A percentile compares a stretch with the other conserved stretches of the same genome.
Conservation (phyloP, 2,329 filamentous ascomycete genomes). For the Ampelomyces quisqualis region DNA sequence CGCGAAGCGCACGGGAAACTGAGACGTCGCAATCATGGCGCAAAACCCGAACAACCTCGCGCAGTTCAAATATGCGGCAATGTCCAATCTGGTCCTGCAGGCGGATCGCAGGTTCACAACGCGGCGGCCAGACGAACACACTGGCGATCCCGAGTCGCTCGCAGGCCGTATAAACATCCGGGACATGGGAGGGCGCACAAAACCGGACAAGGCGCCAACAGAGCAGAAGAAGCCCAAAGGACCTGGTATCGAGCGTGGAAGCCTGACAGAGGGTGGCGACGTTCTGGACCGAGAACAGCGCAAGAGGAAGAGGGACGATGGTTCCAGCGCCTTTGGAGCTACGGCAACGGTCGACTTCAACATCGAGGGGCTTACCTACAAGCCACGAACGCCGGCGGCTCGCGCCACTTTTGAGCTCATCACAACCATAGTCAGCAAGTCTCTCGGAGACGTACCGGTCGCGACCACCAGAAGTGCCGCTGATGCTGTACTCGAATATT, state of each 20-base stretch:
- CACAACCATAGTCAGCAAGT: slow-evolving; percentile 82
- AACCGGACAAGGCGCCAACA: slow-evolving; percentile 76
- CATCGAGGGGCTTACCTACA: slow-evolving; percentile 88
- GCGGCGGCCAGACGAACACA: slow-evolving; percentile 88
- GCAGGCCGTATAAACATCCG: slow-evolving; percentile 89
- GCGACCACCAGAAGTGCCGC: slow-evolving; percentile 91
- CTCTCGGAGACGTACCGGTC: slow-evolving; percentile 88
- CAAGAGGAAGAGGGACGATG: slow-evolving; percentile 77
- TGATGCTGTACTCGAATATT: slow-evolving; percentile 82
- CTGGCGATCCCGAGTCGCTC: slow-evolving; percentile 94
- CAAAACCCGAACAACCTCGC: slow-evolving; percentile 66
- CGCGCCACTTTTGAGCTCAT: slow-evolving; percentile 93
- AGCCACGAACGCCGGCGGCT: slow-evolving; percentile 86
- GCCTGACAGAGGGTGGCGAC: slow-evolving; percentile 76
- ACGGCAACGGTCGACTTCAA: slow-evolving; percentile 77
- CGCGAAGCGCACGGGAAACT: slow-evolving; percentile 24
- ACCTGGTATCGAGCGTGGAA: slow-evolving; percentile 72
- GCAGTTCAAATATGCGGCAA: slow-evolving; percentile 98
- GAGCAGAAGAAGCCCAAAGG: slow-evolving; percentile 68
- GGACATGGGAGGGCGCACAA: slow-evolving; percentile 88
- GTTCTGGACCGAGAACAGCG: slow-evolving; percentile 80
- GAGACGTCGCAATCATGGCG: slow-evolving; percentile 27
- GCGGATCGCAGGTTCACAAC: slow-evolving; percentile 95
- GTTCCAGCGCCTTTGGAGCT: slow-evolving; percentile 64
- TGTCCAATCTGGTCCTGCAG: slow-evolving; percentile 99